Evolutionary conservation across 1,284 basidiomycete species (phyloP), one percentile per base, ranked within the genome.

Genomic region (Cryptococcus floricola): DNA sequence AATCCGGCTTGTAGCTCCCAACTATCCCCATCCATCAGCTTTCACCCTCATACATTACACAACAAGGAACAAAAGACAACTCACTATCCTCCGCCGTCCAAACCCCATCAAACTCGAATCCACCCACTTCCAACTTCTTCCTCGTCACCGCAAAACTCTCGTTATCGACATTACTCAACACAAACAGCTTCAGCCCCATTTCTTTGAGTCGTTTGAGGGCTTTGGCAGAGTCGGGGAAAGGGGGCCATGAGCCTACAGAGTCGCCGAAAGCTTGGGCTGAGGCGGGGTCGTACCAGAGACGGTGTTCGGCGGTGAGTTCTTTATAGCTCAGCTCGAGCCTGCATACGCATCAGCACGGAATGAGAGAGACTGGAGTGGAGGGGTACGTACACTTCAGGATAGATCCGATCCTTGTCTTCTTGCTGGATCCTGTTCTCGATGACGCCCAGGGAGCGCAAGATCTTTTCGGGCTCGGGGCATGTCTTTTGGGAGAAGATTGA

Each of bases 131-230:
- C 18, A 71, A 62, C 60, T 65, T 64, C 59, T 62, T 54, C 44
- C 61, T 60, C 37, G 65, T 57, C 28, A 50, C 48, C 39, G 57
- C 61, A 48, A 73, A 71, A 27, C 58, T 60, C 1, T 46, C 58
- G 41, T 66, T 68, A 54, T 72, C 64, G 13, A 71, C 65, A 49
- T 73, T 73, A n/a, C 59, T 63, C 39, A 70, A 57, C 27, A 73
- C 62, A 42, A 68, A 45, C 38, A 70, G 57, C 51, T 65, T 67
- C 34, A 71, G 47, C 4, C 67, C 68, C 42, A 61, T 14, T 19
- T 58, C 53, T 28, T 64, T 52, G 4, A 73, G 61, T 19, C 49
- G 58, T n/a, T 48, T 55, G 3, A 73, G 60, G 5, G 68, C 62
- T 16, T 56, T 57, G 4, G 62, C 55, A 8, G 66, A 65, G 52